phyloP scores from a whole-genome alignment of 352 stramenopile species.

The Globisporangium camurandrum region DNA sequence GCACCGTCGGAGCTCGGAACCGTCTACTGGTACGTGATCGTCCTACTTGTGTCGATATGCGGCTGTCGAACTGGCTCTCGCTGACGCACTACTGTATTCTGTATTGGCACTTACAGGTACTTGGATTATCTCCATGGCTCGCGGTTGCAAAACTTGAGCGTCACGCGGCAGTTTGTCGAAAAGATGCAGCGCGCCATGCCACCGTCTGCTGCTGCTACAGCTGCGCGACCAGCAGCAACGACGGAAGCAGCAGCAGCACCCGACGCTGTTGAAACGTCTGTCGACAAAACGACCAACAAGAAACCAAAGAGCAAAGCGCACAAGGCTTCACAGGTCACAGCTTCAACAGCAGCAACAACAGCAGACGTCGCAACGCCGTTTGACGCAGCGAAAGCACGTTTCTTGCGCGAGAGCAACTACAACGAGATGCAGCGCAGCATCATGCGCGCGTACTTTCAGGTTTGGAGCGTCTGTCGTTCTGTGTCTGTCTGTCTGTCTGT shows the following conservation, averaged over 20 bases:
- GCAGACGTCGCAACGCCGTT: slow-evolving; percentile 9
- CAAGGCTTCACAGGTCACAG: slow-evolving; percentile 25
- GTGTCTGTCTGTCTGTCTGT: too few relatives aligned
- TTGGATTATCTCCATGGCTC: slow-evolving; percentile 81
- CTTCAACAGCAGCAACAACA: not conserved
- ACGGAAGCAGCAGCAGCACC: slow-evolving; percentile 1
- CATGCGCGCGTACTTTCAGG: slow-evolving; percentile 78
- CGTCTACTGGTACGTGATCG: slow-evolving; percentile 59
- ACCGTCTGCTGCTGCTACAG: not conserved
- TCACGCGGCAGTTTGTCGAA: slow-evolving; percentile 77
- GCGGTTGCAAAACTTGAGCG: slow-evolving; percentile 71
- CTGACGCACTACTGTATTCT: not conserved
- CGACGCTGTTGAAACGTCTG: too few relatives aligned
- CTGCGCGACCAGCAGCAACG: slow-evolving; percentile 1
- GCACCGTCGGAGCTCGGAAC: slow-evolving; percentile 59
- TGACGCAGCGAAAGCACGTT: slow-evolving; percentile 50
- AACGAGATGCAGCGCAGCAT: slow-evolving; percentile 65
- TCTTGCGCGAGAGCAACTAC: slow-evolving; percentile 70
- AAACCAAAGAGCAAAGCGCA: slow-evolving; percentile 16
- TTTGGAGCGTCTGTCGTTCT: too few relatives aligned
- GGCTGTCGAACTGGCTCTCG: not conserved
- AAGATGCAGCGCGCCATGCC: slow-evolving; percentile 75
- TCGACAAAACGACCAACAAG: slow-evolving; percentile 5
- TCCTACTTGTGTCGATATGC: not conserved
- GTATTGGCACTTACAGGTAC: slow-evolving; percentile 32